Evolutionary conservation across 805 yeast species (phyloP), one percentile per base, ranked within the genome.

Genomic region (Metschnikowia anglica): DNA sequence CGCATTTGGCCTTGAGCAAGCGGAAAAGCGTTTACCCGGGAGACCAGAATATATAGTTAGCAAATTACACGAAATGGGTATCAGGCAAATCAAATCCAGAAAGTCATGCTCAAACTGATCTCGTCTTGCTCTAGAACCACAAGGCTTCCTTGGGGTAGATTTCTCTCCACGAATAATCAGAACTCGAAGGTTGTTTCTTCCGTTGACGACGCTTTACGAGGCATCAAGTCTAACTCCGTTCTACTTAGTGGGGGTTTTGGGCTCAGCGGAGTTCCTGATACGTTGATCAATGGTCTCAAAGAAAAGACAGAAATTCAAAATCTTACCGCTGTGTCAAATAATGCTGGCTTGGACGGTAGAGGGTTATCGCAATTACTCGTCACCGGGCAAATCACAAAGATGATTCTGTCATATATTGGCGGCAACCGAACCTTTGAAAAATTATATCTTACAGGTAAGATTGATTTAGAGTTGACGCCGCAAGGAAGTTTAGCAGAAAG

Each of bases 401-500:
- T 74, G 70, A 60, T 74, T 34, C 65, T 66, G 46, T 70, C 76
- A n/a, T 74, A 69, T 52, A 66, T 74, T 30, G 80, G 79, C 11
- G 62, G 60, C 21, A 72, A 73, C 51, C 65, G 67, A 43, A 61
- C 66, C 2, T 68, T 74, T 43, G 72, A 70, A 47, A 53, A 55
- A 33, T 49, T 65, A 50, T 74, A 67, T 49, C 59, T 72, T 35
- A 58, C 63, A 17, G 80, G 79, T 10, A 49, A 65, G 37, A 59
- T 74, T 31, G 75, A 71, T 46, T 58, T 74, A 38, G 79, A 74
- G 49, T 58, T 74, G 36, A 67, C 73, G 13, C 80, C 80, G 3
- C 80, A 74, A 50, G 80, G 80, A 3, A 72, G 74, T n/a, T 55
- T 74, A 20, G 79, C 77, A 9, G 80, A 74, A 51, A 60, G 73